Percentiles rank a stretch among this genome's conserved stretches.
phyloP scores from a whole-genome alignment of 805 yeast genomes.

The Limtongia smithiae region DNA sequence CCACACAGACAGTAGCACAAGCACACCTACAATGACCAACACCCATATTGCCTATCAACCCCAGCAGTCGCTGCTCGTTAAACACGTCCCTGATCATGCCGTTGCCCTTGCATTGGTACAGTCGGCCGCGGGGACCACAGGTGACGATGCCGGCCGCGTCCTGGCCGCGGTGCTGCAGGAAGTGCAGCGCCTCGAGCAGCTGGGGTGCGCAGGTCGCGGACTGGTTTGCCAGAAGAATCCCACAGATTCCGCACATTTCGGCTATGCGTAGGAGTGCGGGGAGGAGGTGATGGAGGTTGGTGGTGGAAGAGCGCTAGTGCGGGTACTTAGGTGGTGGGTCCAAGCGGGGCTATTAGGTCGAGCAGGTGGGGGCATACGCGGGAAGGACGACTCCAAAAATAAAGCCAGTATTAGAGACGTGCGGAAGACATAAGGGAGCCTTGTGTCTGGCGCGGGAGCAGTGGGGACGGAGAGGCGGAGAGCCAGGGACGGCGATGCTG shows the following conservation, averaged over 20 bases:
- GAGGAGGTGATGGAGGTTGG: no score
- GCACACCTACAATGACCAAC: conserved; percentile 57
- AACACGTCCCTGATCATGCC: conserved; percentile 99
- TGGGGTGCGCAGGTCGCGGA: conserved; percentile 77
- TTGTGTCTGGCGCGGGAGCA: no score
- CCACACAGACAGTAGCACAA: neutral
- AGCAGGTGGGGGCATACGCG: no score
- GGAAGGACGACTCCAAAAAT: no score
- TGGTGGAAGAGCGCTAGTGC: no score
- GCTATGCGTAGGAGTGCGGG: no score
- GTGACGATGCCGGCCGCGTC: conserved; percentile 99
- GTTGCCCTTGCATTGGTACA: conserved; percentile 96
- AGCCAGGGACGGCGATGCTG: no score
- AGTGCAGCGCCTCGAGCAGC: conserved; percentile 85
- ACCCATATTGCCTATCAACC: conserved; percentile 90
- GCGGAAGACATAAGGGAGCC: no score
- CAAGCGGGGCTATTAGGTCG: no score
- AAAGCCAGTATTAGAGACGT: no score
- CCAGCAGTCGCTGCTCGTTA: conserved; percentile 72
- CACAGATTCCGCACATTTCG: conserved; percentile 91
- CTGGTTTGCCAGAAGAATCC: conserved; percentile 77
- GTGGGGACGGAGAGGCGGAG: no score
- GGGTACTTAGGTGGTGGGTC: no score
- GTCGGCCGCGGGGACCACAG: conserved; percentile 87
- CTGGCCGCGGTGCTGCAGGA: conserved; percentile 95